phyloP scores from a whole-genome alignment of 768 basidiomycete genomes.

The Leccinellum rugosiceps region DNA sequence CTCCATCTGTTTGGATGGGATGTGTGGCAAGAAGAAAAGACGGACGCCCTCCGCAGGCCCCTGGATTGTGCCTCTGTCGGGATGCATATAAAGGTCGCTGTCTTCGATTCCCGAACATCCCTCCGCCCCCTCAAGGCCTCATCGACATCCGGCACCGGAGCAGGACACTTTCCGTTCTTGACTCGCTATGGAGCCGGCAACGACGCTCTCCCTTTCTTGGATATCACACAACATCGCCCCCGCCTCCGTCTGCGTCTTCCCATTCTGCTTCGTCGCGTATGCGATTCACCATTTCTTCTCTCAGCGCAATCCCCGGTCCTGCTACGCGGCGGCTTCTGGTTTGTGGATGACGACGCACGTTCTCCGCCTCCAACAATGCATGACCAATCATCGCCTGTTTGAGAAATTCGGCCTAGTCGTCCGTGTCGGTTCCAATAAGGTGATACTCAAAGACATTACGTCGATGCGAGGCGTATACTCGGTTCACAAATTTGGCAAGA shows the following conservation, averaged over 20 bases:
- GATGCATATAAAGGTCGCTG: slow-evolving; percentile 25
- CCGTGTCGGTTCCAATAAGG: slow-evolving; percentile 75
- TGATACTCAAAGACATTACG: slow-evolving; percentile 71
- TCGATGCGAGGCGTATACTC: slow-evolving; percentile 70
- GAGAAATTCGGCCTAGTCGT: slow-evolving; percentile 75
- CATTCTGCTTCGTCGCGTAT: slow-evolving; percentile 34
- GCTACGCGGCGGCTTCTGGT: slow-evolving; percentile 74
- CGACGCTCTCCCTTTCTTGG: slow-evolving; percentile 26
- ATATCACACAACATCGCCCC: slow-evolving; percentile 26
- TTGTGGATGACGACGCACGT: slow-evolving; percentile 73
- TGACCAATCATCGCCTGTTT: slow-evolving; percentile 63
- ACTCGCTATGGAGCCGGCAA: slow-evolving; percentile 19
- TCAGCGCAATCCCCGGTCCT: slow-evolving; percentile 72
- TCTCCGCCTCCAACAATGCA: slow-evolving; percentile 72
- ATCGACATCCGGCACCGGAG: background rate
- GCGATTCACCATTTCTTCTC: slow-evolving; percentile 56
- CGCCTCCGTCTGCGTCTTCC: slow-evolving; percentile 22
- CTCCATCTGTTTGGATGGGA: slow-evolving; percentile 82
- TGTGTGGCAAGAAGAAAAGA: slow-evolving; percentile 36
- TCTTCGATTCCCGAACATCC: slow-evolving; percentile 2
- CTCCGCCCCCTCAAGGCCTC: background rate
- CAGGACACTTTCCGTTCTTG: slow-evolving; percentile 4
- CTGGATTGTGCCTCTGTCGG: too few relatives aligned
- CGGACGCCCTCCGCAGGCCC: background rate
- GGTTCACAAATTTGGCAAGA: slow-evolving; percentile 80